Base-by-base conservation (phyloP, 345 rosid species). In the Cardamine resedifolia region DNA sequence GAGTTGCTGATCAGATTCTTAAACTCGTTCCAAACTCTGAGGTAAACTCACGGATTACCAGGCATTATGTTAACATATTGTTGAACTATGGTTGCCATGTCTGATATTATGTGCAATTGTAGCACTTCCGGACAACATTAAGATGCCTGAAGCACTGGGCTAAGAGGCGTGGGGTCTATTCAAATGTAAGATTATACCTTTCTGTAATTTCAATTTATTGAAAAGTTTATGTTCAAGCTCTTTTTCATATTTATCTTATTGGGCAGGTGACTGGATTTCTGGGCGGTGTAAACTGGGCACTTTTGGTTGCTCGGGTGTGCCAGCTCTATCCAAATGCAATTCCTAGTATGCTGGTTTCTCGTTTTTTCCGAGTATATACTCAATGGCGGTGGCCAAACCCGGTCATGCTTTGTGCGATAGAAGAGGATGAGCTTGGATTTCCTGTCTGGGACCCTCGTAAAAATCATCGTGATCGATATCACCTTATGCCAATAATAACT, bases 1-100 rank as follows among this genome's bases (percentile, higher is more conserved):
- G 97, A 78, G 98, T 89, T 81, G 97, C 98, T 27, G 98, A 91
- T 80, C 97, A 88, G 83, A 94, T 94, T 73, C 87, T 94, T 21
- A 91, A 85, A 77, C 91, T 88, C 24, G 93, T 94, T 81, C 97
- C 98, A 43, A 87, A 88, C 75, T 77, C 86, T 72, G 86, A 94
- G 98, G 98, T 89, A 70, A 74, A 68, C 64, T 72, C 4, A 10
- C 49, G 39, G 47, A 53, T 28, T 39, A 31, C 52, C 34, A 58
- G 11, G 57, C 28, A 28, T 3, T 27, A 10, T 24, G 39, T 30
- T 57, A 38, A 27, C 15, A 55, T 34, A 33, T 38, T 5, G 2
- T 28, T 38, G 66, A 38, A 71, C 38, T 10, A 30, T 41, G 6
- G 58, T 16, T 21, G 50, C 67, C 60, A 36, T 61, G 57, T 24